These are phyloP conservation scores for Pseudogymnoascus sp. DNA, from an alignment of 2,329 filamentous ascomycete genomes.

Conservation along the genomic window DNA sequence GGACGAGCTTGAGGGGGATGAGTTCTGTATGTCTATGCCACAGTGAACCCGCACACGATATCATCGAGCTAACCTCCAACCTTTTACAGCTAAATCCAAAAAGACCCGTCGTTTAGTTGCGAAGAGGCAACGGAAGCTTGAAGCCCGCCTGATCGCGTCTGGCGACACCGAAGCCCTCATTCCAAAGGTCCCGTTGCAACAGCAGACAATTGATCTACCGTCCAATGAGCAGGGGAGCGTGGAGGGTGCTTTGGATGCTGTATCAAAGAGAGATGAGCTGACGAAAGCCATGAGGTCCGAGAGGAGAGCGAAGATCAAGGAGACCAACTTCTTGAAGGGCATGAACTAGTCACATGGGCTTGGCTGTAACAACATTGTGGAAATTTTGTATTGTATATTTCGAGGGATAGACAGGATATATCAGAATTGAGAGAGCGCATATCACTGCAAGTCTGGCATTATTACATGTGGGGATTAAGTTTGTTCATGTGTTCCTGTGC, in stretches of 20 bases:
- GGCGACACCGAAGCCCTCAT: conserved; percentile 59
- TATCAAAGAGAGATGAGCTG: conserved; percentile 51
- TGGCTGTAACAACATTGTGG: conserved; percentile 3
- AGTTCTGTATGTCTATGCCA: conserved; percentile 61
- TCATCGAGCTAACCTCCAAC: background rate
- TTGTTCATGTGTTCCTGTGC: background rate
- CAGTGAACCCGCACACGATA: background rate
- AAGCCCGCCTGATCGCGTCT: conserved; percentile 54
- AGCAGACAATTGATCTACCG: conserved; percentile 71
- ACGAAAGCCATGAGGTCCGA: conserved; percentile 67
- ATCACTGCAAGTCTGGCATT: background rate
- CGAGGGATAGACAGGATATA: background rate
- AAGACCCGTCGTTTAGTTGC: conserved; percentile 68
- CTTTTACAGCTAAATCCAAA: conserved; percentile 65
- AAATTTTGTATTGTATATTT: background rate
- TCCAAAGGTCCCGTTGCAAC: conserved; percentile 65
- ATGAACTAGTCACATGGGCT: conserved; percentile 44
- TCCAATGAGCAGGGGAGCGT: conserved; percentile 26
- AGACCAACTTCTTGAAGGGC: conserved; percentile 75
- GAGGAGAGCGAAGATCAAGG: conserved; percentile 71
- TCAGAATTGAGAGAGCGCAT: background rate
- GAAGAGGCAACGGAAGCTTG: conserved; percentile 50
- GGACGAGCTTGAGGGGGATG: conserved; percentile 49
- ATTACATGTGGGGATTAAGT: background rate
- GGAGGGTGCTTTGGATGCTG: conserved; percentile 39